Percentiles rank a stretch among this genome's conserved stretches.
Evolutionary conservation across 2,329 filamentous ascomycete species (phyloP).

Genomic region (Xylariaceae sp.): DNA sequence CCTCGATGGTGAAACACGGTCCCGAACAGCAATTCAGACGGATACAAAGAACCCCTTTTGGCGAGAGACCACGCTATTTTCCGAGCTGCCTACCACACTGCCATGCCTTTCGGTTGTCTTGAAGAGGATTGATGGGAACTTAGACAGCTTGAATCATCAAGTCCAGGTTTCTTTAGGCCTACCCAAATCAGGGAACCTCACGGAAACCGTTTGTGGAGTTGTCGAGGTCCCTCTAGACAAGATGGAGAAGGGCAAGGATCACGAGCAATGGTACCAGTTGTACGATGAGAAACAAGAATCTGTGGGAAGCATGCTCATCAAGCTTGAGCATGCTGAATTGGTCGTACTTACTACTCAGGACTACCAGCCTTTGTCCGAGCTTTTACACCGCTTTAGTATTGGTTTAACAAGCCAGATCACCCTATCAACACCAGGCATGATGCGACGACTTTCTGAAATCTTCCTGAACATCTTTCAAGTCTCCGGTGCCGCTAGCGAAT

Average conservation of each 20-base stretch:
- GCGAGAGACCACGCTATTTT: conserved; percentile 81
- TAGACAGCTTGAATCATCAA: conserved; percentile 55
- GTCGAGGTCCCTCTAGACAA: conserved; percentile 86
- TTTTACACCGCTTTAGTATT: conserved; percentile 84
- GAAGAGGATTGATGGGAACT: conserved; percentile 66
- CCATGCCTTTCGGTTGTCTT: conserved; percentile 74
- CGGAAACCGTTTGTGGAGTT: conserved; percentile 67
- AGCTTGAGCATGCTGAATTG: conserved; percentile 83
- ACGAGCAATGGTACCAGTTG: conserved; percentile 88
- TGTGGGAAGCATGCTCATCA: conserved; percentile 85
- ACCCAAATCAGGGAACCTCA: conserved; percentile 51
- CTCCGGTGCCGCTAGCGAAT: conserved; percentile 81
- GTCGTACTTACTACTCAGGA: conserved; percentile 87
- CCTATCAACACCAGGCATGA: conserved; percentile 75
- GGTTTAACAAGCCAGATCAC: conserved; percentile 87
- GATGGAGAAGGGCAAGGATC: conserved; percentile 76
- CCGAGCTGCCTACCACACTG: conserved; percentile 72
- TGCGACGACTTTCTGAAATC: conserved; percentile 82
- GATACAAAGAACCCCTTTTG: conserved; percentile 80
- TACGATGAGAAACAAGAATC: conserved; percentile 76
- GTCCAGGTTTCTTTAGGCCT: conserved; percentile 52
- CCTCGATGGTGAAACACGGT: conserved; percentile 79
- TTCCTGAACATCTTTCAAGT: conserved; percentile 96
- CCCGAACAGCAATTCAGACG: conserved; percentile 74
- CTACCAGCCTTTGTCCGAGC: conserved; percentile 81